A percentile compares a stretch with the other conserved stretches of the same genome.
Evolutionary conservation across 352 stramenopile genomes (phyloP).

Genomic region (Globisporangium takayamanum): DNA sequence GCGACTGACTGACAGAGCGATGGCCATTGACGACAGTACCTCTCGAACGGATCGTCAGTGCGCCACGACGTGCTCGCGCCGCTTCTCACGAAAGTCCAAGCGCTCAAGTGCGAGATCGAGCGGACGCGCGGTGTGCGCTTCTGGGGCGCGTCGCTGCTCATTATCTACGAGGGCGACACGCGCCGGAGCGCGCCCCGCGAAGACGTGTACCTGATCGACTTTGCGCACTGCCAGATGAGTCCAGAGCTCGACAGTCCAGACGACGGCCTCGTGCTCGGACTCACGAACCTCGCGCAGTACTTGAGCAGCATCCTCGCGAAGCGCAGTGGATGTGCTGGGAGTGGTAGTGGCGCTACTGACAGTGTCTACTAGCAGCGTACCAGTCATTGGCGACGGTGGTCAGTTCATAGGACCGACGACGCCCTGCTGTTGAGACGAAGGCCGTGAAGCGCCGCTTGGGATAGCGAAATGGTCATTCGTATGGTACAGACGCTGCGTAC

Average conservation of each 20-base stretch:
- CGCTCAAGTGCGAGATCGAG: slow-evolving; percentile 36
- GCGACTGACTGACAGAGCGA: neutral
- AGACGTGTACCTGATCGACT: slow-evolving; percentile 72
- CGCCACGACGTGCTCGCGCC: slow-evolving; percentile 36
- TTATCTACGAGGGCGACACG: slow-evolving; percentile 71
- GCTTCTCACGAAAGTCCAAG: slow-evolving; percentile 36
- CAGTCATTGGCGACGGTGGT: neutral
- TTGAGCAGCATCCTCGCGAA: slow-evolving; percentile 30
- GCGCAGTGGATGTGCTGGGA: neutral
- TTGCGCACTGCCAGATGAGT: slow-evolving; percentile 74
- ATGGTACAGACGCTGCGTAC: slow-evolving; percentile 9
- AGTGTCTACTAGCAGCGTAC: neutral
- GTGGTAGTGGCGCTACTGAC: neutral
- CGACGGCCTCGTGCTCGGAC: slow-evolving; percentile 57
- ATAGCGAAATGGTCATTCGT: slow-evolving; percentile 3
- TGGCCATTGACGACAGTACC: slow-evolving; percentile 31
- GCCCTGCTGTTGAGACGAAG: too few relatives aligned
- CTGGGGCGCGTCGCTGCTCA: slow-evolving; percentile 64
- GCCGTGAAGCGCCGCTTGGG: neutral
- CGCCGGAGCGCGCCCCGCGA: slow-evolving; percentile 16
- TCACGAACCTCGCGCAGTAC: slow-evolving; percentile 50
- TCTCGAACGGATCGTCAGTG: slow-evolving; percentile 38
- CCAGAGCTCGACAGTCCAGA: slow-evolving; percentile 38
- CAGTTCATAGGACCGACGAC: neutral
- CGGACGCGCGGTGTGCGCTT: slow-evolving; percentile 55